Conservation (phyloP, 768 basidiomycete genomes). For the Hygrocybe coccinea region DNA sequence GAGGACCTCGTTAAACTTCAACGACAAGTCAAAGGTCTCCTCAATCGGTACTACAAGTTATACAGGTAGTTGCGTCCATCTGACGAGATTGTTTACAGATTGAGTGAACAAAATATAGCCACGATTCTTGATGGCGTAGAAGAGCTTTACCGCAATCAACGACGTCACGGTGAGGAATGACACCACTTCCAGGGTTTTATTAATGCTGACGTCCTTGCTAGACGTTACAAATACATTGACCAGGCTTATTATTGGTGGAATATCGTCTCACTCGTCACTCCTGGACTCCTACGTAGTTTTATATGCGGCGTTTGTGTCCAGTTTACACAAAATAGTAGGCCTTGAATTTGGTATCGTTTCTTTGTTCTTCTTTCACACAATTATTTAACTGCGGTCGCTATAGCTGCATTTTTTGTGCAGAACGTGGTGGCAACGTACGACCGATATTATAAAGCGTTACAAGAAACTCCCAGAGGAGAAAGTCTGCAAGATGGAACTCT, state of each 20-base stretch:
- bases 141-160: slow-evolving; percentile 67
- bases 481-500: slow-evolving; percentile 25
- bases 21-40: slow-evolving; percentile 76
- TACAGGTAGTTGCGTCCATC: not conserved
- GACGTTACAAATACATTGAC: slow-evolving; percentile 82
- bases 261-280: slow-evolving; percentile 73
- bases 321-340: slow-evolving; percentile 75
- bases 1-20: slow-evolving; percentile 52
- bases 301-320: slow-evolving; percentile 79
- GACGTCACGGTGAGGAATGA: slow-evolving; percentile 63
- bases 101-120: slow-evolving; percentile 87
- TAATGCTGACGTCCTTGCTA: slow-evolving; percentile 24
- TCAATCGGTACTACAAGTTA: slow-evolving; percentile 60
- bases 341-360: slow-evolving; percentile 76
- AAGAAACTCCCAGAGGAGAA: slow-evolving; percentile 6
- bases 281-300: slow-evolving; percentile 88
- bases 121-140: slow-evolving; percentile 71
- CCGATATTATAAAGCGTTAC: slow-evolving; percentile 36
- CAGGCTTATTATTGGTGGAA: slow-evolving; percentile 68
- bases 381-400: not conserved
- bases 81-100: slow-evolving; percentile 38
- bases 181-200: not conserved
- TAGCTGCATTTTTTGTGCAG: slow-evolving; percentile 84
- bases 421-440: slow-evolving; percentile 65
- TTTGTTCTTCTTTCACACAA: not conserved